Conservation (phyloP, 2,329 filamentous ascomycete genomes). For the Arthroderma sp. region DNA sequence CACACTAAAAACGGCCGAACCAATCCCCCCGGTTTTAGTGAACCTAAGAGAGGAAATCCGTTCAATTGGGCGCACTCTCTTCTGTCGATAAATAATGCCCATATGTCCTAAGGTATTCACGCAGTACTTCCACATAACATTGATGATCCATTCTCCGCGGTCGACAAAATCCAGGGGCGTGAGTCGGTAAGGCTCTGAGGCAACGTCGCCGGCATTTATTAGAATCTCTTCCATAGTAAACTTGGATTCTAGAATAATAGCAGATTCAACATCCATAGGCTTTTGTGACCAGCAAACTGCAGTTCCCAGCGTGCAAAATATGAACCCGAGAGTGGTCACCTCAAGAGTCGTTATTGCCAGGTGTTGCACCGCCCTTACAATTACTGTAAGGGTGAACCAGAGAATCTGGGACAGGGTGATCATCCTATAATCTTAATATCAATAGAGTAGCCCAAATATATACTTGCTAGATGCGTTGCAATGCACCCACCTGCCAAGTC, state of each 20-base stretch:
- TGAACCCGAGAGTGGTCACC: constrained; percentile 21
- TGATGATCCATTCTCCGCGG: constrained; percentile 5
- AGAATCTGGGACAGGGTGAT: constrained; percentile 14
- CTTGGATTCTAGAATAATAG: constrained; percentile 13
- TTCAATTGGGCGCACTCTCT: background rate
- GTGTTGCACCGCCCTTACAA: constrained; percentile 11
- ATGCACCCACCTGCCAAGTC: constrained; percentile 9
- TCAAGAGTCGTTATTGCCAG: constrained; percentile 21
- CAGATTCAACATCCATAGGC: constrained; percentile 20
- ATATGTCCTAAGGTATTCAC: constrained; percentile 2
- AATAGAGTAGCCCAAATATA: background rate
- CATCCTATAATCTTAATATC: background rate
- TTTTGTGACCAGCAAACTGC: constrained; percentile 22
- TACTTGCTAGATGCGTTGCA: background rate
- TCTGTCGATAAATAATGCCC: background rate
- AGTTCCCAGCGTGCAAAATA: constrained; percentile 20
- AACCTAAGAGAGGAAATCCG: background rate
- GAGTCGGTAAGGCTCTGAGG: constrained; percentile 2
- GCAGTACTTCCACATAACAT: constrained; percentile 6
- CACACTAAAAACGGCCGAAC: background rate
- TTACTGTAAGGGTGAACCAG: constrained; percentile 16
- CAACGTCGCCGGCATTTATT: constrained; percentile 12
- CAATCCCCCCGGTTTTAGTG: background rate
- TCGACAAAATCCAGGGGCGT: constrained; percentile 8
- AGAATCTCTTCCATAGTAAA: constrained; percentile 17